Evolutionary conservation across 192 early-diverging fungal genomes (phyloP).

Genomic region (Fimicolochytrium jonesii): DNA sequence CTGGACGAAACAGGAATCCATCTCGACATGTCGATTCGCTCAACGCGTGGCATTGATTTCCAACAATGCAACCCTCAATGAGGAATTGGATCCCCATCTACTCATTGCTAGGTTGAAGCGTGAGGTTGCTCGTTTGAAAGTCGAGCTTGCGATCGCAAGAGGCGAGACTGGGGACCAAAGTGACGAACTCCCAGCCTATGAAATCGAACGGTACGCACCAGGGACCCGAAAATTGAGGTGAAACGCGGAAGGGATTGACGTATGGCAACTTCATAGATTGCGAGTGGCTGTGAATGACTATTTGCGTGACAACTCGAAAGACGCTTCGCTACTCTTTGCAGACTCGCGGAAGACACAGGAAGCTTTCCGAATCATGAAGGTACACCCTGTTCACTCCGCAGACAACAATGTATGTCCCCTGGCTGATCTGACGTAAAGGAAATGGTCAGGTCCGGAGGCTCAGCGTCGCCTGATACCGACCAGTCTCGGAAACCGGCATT

Average conservation of each 20-base stretch:
- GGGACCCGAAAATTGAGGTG: no score
- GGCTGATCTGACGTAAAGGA: no score
- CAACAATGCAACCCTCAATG: slow-evolving; percentile 50
- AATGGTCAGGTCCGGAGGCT: no score
- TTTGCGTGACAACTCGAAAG: slow-evolving; percentile 26
- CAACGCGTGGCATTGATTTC: slow-evolving; percentile 57
- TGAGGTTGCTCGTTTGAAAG: slow-evolving; percentile 48
- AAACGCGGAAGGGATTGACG: no score
- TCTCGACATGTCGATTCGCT: slow-evolving; percentile 63
- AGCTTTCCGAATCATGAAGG: slow-evolving; percentile 50
- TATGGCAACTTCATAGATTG: no score
- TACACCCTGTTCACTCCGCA: no score
- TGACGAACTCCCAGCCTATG: slow-evolving; percentile 54
- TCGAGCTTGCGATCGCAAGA: slow-evolving; percentile 51
- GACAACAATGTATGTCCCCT: neutral
- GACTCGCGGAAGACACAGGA: slow-evolving; percentile 46
- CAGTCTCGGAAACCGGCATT: no score
- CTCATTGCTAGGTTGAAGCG: slow-evolving; percentile 47
- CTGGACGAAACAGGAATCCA: slow-evolving; percentile 51
- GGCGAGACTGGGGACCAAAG: slow-evolving; percentile 34
- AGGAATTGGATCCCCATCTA: slow-evolving; percentile 55
- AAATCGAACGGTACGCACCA: slow-evolving; percentile 40
- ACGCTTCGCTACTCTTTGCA: slow-evolving; percentile 37
- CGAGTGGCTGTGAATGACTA: slow-evolving; percentile 51
- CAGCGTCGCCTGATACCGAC: no score